Base-by-base conservation (phyloP, 208 protist genomes). In the Phytomonas francai region DNA sequence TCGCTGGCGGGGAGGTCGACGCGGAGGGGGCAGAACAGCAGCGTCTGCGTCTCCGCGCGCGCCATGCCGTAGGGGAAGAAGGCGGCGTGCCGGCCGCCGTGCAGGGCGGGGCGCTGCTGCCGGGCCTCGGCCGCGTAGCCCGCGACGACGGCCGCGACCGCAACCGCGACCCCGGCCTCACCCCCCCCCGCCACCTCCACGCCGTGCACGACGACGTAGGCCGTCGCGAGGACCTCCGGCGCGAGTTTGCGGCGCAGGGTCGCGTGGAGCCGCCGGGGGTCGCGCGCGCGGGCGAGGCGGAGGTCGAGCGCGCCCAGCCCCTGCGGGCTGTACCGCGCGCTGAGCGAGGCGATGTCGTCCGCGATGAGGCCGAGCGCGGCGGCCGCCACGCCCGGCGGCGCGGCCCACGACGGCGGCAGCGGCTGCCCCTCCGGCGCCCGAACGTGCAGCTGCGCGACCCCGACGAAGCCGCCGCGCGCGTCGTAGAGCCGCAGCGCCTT, bases 291-390 rank as follows among this genome's bases (percentile, higher is more conserved):
- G 54, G 54, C 77, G n/a, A 92, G 34, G 51, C 76, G 71, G 31
- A 81, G 65, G 60, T 91, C 78, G 2, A 95, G 54, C 16, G 67
- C 63, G 14, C 77, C 74, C 61, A 95, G 54, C 28, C 88, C 83
- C 63, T 91, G 80, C 32, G 83, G 84, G 62, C 65, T 84, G 74
- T 92, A 92, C 25, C 81, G 83, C 16, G 63, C 32, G 25, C 89
- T 28, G 9, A 95, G 67, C 0, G 89, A 89, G 11, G 77, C 74
- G 42, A 95, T 29, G 68, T 95, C 89, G 80, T 92, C 85, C 59
- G 81, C 71, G 33, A 92, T 66, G 12, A 65, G 66, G 65, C 92
- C 84, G 9, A 81, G 71, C n/a, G 70, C 62, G 14, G 60, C 27
- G 5, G 25, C 25, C 5, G 56, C 28, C 7, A 59, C 16, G 16